phyloP scores from a whole-genome alignment of 202 grass and related monocot genomes.

The Musa balbisiana region DNA sequence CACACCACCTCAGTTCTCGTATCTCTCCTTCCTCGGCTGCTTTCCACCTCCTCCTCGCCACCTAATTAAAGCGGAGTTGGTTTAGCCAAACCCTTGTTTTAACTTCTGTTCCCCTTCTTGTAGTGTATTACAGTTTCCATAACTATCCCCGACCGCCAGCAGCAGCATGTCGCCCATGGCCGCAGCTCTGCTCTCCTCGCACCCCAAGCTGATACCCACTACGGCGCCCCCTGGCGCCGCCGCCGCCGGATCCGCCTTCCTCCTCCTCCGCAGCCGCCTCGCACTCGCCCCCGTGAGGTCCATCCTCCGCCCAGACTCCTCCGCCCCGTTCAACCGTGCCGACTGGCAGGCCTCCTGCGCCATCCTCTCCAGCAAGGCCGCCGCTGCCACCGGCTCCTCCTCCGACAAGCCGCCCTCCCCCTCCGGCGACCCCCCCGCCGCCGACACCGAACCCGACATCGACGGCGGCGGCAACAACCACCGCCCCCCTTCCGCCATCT shows the following conservation, averaged over 20 bases:
- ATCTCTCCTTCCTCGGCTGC: background rate
- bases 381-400: background rate
- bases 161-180: slow-evolving; percentile 7
- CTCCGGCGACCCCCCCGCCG: background rate
- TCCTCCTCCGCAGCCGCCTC: background rate
- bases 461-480: background rate
- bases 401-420: background rate
- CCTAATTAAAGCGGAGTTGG: too few relatives aligned
- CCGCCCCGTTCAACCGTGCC: slow-evolving; percentile 7
- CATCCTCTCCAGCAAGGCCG: slow-evolving; percentile 20
- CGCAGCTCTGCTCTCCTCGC: background rate
- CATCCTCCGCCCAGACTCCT: background rate
- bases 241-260: background rate
- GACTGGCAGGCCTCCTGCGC: slow-evolving; percentile 25
- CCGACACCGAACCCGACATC: background rate
- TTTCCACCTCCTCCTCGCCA: too few relatives aligned
- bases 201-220: background rate
- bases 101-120: too few relatives aligned
- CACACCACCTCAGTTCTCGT: too few relatives aligned
- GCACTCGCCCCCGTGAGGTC: background rate
- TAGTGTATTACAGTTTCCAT: background rate
- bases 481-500: background rate
- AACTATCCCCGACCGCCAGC: background rate
- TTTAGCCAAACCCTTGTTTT: too few relatives aligned
- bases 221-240: background rate